A percentile compares a stretch with the other conserved stretches of the same genome.
phyloP scores from a whole-genome alignment of 1,284 basidiomycete species.

The Kwoniella shivajii region DNA sequence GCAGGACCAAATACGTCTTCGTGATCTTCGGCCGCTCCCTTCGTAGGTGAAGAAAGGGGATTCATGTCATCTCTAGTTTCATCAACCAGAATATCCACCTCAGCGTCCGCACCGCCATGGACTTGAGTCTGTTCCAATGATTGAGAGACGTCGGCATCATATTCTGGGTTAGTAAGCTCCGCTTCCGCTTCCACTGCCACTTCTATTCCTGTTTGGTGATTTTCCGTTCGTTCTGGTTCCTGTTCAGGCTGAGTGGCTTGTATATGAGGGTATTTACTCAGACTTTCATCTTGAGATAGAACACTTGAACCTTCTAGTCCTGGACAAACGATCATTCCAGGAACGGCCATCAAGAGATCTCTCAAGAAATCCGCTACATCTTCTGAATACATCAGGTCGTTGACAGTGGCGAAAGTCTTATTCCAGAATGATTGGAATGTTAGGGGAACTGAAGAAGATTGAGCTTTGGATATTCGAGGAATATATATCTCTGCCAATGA shows the following conservation, averaged over 20 bases:
- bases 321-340: conserved; percentile 38
- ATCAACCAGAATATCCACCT: not conserved
- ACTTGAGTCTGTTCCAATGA: conserved; percentile 10
- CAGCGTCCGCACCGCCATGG: no score
- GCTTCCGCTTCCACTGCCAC: not conserved
- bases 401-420: conserved; percentile 25
- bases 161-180: conserved; percentile 12
- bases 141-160: conserved; percentile 44
- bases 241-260: not conserved
- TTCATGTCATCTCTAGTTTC: conserved; percentile 4
- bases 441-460: conserved; percentile 22
- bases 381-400: conserved; percentile 31
- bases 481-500: conserved; percentile 37
- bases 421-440: conserved; percentile 47
- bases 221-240: not conserved
- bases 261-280: conserved; percentile 26
- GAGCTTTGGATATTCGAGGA: conserved; percentile 37
- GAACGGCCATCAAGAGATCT: conserved; percentile 36
- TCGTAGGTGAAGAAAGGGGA: conserved; percentile 6
- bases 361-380: conserved; percentile 38
- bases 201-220: not conserved
- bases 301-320: conserved; percentile 21
- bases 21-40: not conserved
- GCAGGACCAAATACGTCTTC: conserved; percentile 43
- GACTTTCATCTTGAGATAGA: conserved; percentile 34